These are phyloP conservation scores for Fabrea salina DNA, from an alignment of 169 alveolate genomes.

Conservation along the genomic window DNA sequence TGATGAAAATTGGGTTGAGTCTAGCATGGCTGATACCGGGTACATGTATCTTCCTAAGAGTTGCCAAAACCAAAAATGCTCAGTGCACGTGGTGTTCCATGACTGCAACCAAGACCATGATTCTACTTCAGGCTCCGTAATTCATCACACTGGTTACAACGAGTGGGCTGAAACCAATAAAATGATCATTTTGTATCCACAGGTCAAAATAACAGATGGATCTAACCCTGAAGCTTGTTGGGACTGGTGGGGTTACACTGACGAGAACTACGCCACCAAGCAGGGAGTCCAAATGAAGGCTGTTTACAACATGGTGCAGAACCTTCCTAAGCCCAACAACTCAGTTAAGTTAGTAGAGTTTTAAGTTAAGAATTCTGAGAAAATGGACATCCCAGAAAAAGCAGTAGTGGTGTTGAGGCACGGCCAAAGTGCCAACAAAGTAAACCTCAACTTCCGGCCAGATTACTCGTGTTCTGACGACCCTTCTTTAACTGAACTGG, in stretches of 20 bases:
- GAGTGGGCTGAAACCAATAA: conserved; percentile 53
- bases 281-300: conserved; percentile 29
- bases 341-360: too few relatives aligned
- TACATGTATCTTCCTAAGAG: conserved; percentile 33
- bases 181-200: conserved; percentile 46
- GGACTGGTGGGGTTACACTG: conserved; percentile 53
- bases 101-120: conserved; percentile 21
- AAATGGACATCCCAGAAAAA: conserved; percentile 4
- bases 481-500: conserved; percentile 21
- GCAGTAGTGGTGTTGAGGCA: not conserved
- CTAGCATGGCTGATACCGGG: conserved; percentile 18
- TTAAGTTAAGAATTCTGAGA: too few relatives aligned
- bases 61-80: conserved; percentile 28
- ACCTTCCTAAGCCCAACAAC: too few relatives aligned
- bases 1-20: not conserved
- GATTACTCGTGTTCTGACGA: not conserved
- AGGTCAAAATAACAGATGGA: not conserved
- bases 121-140: not conserved
- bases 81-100: conserved; percentile 31
- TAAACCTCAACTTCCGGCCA: not conserved
- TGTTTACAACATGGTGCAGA: not conserved
- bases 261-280: conserved; percentile 32
- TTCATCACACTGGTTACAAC: conserved; percentile 40
- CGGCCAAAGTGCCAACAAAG: conserved; percentile 1
- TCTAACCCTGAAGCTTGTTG: conserved; percentile 46